Percentiles rank a stretch among this genome's conserved stretches.
Conservation (phyloP, 495 filamentous ascomycete genomes). For the Neurospora sp. region DNA sequence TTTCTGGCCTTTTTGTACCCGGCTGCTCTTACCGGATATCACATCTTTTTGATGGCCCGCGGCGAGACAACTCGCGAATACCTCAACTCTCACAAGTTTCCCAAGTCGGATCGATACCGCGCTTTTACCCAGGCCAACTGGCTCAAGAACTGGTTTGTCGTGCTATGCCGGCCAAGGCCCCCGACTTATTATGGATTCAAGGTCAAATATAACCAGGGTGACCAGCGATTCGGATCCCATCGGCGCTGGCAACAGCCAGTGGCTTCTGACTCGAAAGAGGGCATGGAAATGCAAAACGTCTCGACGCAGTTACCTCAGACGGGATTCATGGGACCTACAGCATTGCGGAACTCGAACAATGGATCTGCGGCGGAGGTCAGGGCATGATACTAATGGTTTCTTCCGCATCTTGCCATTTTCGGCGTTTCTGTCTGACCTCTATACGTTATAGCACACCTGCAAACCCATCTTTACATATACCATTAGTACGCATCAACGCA, state of each 20-base stretch:
- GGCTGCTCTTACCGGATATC: slow-evolving; percentile 72
- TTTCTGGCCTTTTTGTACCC: slow-evolving; percentile 70
- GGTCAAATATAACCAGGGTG: slow-evolving; percentile 61
- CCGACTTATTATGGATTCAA: slow-evolving; percentile 92
- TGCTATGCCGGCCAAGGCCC: slow-evolving; percentile 72
- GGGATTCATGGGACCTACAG: slow-evolving; percentile 26
- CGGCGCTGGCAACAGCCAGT: slow-evolving; percentile 1
- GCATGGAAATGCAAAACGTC: slow-evolving; percentile 39
- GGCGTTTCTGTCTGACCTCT: background rate
- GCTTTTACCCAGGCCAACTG: slow-evolving; percentile 76
- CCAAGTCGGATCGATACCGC: slow-evolving; percentile 80
- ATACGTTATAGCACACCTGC: background rate
- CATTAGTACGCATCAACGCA: background rate
- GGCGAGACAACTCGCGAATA: slow-evolving; percentile 96
- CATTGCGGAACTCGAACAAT: slow-evolving; percentile 15
- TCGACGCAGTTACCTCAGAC: slow-evolving; percentile 2
- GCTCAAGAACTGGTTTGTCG: slow-evolving; percentile 69
- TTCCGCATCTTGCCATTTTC: background rate
- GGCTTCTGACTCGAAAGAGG: slow-evolving; percentile 17
- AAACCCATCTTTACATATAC: background rate
- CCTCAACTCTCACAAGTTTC: slow-evolving; percentile 88
- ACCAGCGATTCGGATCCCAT: slow-evolving; percentile 59
- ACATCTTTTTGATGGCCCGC: slow-evolving; percentile 77
- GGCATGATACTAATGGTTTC: slow-evolving; percentile 2
- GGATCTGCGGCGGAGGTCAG: slow-evolving; percentile 7